Base-by-base conservation (phyloP, 345 rosid genomes). In the Brassica juncea region DNA sequence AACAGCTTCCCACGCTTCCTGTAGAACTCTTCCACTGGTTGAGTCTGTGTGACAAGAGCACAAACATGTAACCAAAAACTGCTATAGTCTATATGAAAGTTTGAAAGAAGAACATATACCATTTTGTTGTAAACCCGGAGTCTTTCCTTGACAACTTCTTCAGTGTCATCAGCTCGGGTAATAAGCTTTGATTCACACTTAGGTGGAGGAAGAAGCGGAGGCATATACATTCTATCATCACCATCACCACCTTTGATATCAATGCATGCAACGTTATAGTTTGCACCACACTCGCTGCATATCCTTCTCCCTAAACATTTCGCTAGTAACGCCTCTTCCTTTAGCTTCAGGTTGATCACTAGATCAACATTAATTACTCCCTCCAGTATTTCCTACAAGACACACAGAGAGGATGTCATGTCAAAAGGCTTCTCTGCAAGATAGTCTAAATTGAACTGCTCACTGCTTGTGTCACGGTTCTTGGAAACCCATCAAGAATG, bases 401-500 rank as follows among this genome's bases (percentile, higher is more conserved):
- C 23, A 68, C 10, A 57, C 34, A 31, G 47, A 68, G 72, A 76
- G 4, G 66, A 8, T 42, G 42, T 19, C 21, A 7, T 0, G 47
- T 10, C 47, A 39, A 39, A 12, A 3, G 47, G 4, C 4, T 39
- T 39, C 2, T 10, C 47, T 39, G 47, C 47, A 39, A 39, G 47
- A 39, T 39, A 39, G 47, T 39, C 47, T 39, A 39, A 39, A 77
- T 7, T 4, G 21, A 70, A 82, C 34, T 54, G 68, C 98, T 89
- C 82, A 90, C 99, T 55, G 99, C 99, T 75, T 95, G 99, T 77
- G 89, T 86, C 57, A 95, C 82, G 3, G 99, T 95, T 49, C 98
- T 88, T 79, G 98, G 99, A 75, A 95, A 95, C 30, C 99, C 98
- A 87, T 95, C 99, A 54, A 95, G 98, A 81, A 95, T 91, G 86